Evolutionary conservation across 2,329 filamentous ascomycete species (phyloP), one percentile per base, ranked within the genome.

Genomic region (Phyllosticta citribraziliensis): DNA sequence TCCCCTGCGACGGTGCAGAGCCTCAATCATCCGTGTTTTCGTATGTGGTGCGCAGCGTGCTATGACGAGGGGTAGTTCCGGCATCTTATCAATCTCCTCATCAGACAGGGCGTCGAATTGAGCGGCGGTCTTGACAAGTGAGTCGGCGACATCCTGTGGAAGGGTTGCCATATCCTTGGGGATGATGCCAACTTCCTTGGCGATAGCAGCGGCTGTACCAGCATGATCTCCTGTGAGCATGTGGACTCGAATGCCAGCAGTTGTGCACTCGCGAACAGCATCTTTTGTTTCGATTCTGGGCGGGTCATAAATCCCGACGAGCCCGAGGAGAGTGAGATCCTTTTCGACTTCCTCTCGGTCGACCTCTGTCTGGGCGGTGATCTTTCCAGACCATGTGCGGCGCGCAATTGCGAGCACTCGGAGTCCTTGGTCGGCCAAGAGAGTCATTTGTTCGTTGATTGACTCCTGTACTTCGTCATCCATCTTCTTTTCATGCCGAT

Each of bases 301-400:
- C 3, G 91, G 91, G 66, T 96, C 91, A 70, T 94, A 94, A 64
- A 96, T 87, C 58, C 90, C 91, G 56, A 88, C 86, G 10, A 96
- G 81, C n/a, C 92, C 92, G 12, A 89, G 82, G 64, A 95, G 88
- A 2, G 80, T 82, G 35, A 96, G 82, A 27, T 83, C 79, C 40
- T 78, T 76, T 70, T 95, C 91, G 14, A 93, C 80, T 3, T 80
- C 75, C 6, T 78, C 75, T 8, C 91, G 88, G 33, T 71, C 58
- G 53, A 73, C 72, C 30, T 67, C 60, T 9, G 61, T 57, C 50
- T 69, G 69, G 55, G 73, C 67, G 22, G 66, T 62, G n/a, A 60
- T 56, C 20, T 70, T 65, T 22, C 72, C 65, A 17, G 47, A 69
- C 65, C 30, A 74, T 65, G 3, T 68, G 66, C 1, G 70, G 66